Base-by-base conservation (phyloP, 1,139 yeast genomes). In the Hansenula lynferdii region DNA sequence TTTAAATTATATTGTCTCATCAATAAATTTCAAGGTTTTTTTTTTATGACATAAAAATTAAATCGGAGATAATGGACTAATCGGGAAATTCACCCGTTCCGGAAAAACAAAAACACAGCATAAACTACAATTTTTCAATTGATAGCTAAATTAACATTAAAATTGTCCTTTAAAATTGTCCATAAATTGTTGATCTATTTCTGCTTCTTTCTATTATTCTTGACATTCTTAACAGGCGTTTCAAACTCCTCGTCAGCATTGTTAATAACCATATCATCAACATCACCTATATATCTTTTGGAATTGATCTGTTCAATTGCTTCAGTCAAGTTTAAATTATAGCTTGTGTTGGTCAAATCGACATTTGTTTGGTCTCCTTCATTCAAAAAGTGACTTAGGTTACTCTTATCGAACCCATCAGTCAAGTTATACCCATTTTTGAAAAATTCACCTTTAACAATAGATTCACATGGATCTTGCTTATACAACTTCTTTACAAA, bases 401-500 rank as follows among this genome's bases (percentile, higher is more conserved):
- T 31, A 26, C 28, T 26, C 11, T 15, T 26, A 12, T 26, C 28
- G 11, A 28, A 28, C 7, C 21, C 30, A 17, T 17, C 30, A 9
- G 8, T 5, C 4, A 11, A 10, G 12, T 8, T 8, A 19, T 12
- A 10, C n/a, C 12, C 11, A 12, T 19, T 28, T 7, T 8, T 12
- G 6, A 12, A 6, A 26, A 9, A 15, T 15, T 15, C 14, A 15
- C 47, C 53, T 34, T 42, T 43, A 23, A 40, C 39, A 25, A 44
- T 42, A 2, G 41, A 40, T 25, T 54, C 59, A 26, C 64, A 67
- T 3, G 49, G 40, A 40, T 72, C 77, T 26, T 56, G 51, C 23
- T 55, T 51, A 50, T 78, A 77, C 22, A 62, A 48, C 46, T 58
- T 54, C 20, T 67, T 70, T 7, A 66, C 68, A 38, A 64, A 65